Evolutionary conservation across 2,329 filamentous ascomycete genomes (phyloP).

Genomic region (Pyricularia grisea): DNA sequence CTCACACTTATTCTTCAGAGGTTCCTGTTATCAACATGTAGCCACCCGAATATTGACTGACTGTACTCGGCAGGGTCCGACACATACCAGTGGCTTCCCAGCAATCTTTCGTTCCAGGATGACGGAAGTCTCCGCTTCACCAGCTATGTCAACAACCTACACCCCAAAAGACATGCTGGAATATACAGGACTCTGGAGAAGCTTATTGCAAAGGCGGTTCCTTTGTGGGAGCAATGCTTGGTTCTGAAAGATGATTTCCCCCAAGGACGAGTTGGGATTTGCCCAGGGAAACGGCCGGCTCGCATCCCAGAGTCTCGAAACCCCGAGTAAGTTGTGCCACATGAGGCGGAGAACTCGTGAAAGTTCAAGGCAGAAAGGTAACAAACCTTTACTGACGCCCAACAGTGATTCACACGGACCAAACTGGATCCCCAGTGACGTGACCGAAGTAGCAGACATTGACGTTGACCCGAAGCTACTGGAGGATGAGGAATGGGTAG

Average conservation of each 20-base stretch:
- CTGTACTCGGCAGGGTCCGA: constrained; percentile 12
- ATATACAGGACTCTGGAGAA: constrained; percentile 26
- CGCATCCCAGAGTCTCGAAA: not conserved
- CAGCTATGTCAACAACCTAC: constrained; percentile 36
- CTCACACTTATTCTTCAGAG: no score
- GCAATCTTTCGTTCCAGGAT: constrained; percentile 23
- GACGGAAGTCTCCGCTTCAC: constrained; percentile 22
- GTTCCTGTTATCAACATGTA: no score
- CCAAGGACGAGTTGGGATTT: not conserved
- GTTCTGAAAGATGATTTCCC: not conserved
- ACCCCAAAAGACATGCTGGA: constrained; percentile 21
- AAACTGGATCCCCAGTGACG: not conserved
- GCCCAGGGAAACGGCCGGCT: not conserved
- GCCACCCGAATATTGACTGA: not conserved
- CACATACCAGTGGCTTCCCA: constrained; percentile 24
- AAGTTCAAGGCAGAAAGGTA: no score
- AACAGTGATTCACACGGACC: not conserved
- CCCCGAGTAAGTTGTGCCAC: not conserved
- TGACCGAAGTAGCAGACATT: not conserved
- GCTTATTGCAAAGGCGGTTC: constrained; percentile 25
- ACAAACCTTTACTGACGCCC: not conserved
- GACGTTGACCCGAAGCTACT: not conserved
- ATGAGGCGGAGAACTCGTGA: not conserved
- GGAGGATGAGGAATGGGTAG: not conserved
- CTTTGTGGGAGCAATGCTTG: constrained; percentile 28